Base-by-base conservation (phyloP, 2,329 filamentous ascomycete species). In the Colletotrichum filicis region DNA sequence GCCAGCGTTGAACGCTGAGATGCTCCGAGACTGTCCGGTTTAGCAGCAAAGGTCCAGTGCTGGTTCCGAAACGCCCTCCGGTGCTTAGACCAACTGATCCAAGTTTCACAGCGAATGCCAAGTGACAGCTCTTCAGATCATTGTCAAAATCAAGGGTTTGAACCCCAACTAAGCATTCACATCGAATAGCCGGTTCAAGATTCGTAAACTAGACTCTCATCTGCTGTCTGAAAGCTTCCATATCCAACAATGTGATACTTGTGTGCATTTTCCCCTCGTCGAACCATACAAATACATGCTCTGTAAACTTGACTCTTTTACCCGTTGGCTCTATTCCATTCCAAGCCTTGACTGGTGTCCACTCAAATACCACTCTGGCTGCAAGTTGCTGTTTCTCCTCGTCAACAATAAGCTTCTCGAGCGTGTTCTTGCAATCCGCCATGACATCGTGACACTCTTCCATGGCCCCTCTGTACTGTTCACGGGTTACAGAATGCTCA, bases 261-360 rank as follows among this genome's bases (percentile, higher is more conserved):
- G 74, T 19, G 72, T 71, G 30, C 53, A 83, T 81, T 75, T 74
- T 82, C 1, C 80, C 80, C 1, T 66, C 75, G 9, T 77, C 70
- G 35, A 83, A 77, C 64, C 75, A 75, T 65, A 82, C 83, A 9
- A 80, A 80, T 32, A 79, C 81, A 62, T 80, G 78, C 74, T 83
- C 82, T 16, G 70, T 63, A 66, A 82, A 80, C 4, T 35, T 56
- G 8, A 82, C 79, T 8, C 57, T n/a, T 5, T 75, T 76, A 11
- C 79, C 80, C 26, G 74, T 80, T 6, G 78, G 77, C 30, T 76
- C 71, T 3, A 77, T 77, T 19, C 79, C 81, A 5, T 72, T 72
- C 14, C 81, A 76, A 19, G 42, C 61, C 30, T 67, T 74, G 2
- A 74, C 75, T 6, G 80, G 81, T 19, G 74, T 79, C 7, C 81